phyloP scores from a whole-genome alignment of 1,139 yeast genomes.

The Yamadazyma epiphylla region DNA sequence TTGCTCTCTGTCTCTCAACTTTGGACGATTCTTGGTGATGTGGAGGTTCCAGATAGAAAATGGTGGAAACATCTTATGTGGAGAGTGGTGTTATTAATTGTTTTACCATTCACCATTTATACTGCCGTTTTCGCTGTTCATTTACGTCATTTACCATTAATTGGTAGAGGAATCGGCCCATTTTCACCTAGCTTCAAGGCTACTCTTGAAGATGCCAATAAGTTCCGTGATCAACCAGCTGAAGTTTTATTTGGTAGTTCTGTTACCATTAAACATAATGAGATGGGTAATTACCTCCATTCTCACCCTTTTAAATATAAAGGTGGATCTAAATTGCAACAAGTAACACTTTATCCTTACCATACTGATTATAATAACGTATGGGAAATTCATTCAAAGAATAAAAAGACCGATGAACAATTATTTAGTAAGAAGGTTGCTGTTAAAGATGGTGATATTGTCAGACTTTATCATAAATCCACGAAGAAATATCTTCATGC shows the following conservation, averaged over 20 bases:
- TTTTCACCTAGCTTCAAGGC: slow-evolving; percentile 60
- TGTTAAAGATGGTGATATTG: slow-evolving; percentile 46
- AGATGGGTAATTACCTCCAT: slow-evolving; percentile 62
- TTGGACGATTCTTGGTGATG: slow-evolving; percentile 61
- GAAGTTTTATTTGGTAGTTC: slow-evolving; percentile 63
- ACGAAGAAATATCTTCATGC: slow-evolving; percentile 63
- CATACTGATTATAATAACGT: slow-evolving; percentile 54
- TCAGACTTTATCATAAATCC: slow-evolving; percentile 58
- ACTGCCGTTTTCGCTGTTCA: slow-evolving; percentile 47
- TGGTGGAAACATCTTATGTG: slow-evolving; percentile 28
- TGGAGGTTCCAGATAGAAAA: slow-evolving; percentile 28
- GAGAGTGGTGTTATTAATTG: slow-evolving; percentile 32
- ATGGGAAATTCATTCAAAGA: slow-evolving; percentile 59
- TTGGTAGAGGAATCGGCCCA: slow-evolving; percentile 49
- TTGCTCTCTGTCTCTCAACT: slow-evolving; percentile 36
- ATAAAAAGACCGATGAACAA: slow-evolving; percentile 27
- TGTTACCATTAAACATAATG: slow-evolving; percentile 62
- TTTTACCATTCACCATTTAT: slow-evolving; percentile 51
- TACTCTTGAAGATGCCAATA: slow-evolving; percentile 39
- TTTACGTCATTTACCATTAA: slow-evolving; percentile 40
- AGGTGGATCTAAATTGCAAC: slow-evolving; percentile 59
- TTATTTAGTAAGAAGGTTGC: slow-evolving; percentile 27
- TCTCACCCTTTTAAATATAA: slow-evolving; percentile 56
- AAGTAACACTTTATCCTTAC: slow-evolving; percentile 58
- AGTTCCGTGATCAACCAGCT: slow-evolving; percentile 35